Conservation (phyloP, 2,329 filamentous ascomycete species). For the Calycina marina region DNA sequence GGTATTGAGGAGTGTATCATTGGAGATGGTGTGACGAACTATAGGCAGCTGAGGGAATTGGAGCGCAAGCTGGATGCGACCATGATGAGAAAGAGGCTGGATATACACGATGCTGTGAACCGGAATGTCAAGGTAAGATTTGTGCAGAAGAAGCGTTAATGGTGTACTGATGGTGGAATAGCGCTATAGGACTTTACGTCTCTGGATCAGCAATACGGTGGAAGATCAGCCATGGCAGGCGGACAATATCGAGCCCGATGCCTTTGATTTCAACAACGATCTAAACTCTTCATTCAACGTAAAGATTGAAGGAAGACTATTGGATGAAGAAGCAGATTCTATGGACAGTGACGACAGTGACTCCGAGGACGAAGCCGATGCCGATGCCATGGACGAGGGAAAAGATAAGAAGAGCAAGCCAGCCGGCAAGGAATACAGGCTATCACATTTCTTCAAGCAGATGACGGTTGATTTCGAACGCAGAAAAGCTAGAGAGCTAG, state of each 20-base stretch:
- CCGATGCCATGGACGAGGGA: conserved; percentile 36
- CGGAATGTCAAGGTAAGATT: conserved; percentile 62
- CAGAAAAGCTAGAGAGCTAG: conserved; percentile 39
- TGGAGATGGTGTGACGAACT: conserved; percentile 68
- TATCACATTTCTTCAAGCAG: conserved; percentile 73
- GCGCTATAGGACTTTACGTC: conserved; percentile 70
- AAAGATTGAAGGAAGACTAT: conserved; percentile 76
- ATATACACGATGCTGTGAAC: conserved; percentile 70
- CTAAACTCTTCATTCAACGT: conserved; percentile 72
- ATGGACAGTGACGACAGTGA: conserved; percentile 34
- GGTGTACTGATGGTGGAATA: conserved; percentile 22
- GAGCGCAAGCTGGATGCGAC: conserved; percentile 82
- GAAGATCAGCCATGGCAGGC: conserved; percentile 92
- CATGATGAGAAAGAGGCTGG: conserved; percentile 86
- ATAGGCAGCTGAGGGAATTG: conserved; percentile 70
- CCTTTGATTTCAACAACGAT: conserved; percentile 69
- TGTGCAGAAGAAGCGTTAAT: conserved; percentile 5
- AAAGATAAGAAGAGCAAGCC: conserved; percentile 26
- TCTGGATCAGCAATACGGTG: conserved; percentile 91
- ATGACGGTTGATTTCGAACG: conserved; percentile 61
- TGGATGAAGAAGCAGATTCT: conserved; percentile 47
- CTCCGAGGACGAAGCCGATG: conserved; percentile 28
- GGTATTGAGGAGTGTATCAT: conserved; percentile 72
- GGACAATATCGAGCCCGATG: conserved; percentile 51
- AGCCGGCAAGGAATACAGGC: conserved; percentile 35